phyloP scores from a whole-genome alignment of 768 basidiomycete species.

The Mycena venus region DNA sequence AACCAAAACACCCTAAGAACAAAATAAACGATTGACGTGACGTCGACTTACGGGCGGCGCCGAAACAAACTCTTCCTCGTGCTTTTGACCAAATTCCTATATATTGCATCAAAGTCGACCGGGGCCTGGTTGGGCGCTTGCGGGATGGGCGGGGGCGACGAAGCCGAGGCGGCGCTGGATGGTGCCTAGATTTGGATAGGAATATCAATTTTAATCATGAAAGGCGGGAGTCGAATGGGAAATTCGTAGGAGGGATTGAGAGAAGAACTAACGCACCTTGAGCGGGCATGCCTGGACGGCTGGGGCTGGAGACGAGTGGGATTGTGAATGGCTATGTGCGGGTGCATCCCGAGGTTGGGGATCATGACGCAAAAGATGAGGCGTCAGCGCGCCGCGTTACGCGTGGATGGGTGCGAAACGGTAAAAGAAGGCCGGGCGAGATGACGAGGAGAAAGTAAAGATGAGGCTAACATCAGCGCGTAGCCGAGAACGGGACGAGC shows the following conservation, averaged over 20 bases:
- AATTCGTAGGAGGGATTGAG: too few species aligned
- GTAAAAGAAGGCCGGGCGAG: neutral
- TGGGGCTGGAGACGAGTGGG: conserved; percentile 57
- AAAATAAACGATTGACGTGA: conserved; percentile 5
- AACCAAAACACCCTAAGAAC: neutral
- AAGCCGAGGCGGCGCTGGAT: conserved; percentile 64
- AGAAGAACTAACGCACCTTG: too few species aligned
- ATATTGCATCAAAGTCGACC: conserved; percentile 73
- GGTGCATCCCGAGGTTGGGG: too few species aligned
- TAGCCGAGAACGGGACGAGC: neutral
- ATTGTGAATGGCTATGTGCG: conserved; percentile 50
- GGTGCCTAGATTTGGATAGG: too few species aligned
- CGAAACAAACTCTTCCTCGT: conserved; percentile 76
- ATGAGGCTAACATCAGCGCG: neutral
- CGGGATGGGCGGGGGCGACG: conserved; percentile 54
- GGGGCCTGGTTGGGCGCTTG: conserved; percentile 42
- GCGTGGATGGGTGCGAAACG: neutral
- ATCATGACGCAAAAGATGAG: neutral
- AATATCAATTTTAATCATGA: too few species aligned
- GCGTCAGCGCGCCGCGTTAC: neutral
- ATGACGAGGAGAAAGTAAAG: conserved; percentile 17
- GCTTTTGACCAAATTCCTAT: conserved; percentile 71
- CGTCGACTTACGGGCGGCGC: conserved; percentile 78
- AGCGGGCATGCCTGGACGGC: conserved; percentile 54
- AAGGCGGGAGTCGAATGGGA: too few species aligned